phyloP scores from a whole-genome alignment of 768 basidiomycete genomes.

The Naematelia aurantialba region DNA sequence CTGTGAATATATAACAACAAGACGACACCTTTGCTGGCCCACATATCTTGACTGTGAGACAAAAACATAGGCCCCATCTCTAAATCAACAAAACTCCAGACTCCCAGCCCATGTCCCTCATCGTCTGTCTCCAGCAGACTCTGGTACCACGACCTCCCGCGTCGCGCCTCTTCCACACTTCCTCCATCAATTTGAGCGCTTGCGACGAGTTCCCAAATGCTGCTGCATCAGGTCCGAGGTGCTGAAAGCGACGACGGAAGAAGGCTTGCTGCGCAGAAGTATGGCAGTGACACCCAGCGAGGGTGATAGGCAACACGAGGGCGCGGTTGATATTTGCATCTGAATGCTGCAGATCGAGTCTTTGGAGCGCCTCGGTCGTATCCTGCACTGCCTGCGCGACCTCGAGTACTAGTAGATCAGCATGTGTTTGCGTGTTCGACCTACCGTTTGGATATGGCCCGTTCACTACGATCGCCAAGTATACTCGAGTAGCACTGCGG shows the following conservation, averaged over 20 bases:
- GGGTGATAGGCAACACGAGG: conserved; percentile 22
- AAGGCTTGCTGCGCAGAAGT: conserved; percentile 6
- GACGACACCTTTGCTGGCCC: no score
- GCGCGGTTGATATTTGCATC: conserved; percentile 15
- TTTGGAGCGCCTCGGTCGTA: conserved; percentile 11
- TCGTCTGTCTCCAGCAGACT: conserved; percentile 19
- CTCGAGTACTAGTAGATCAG: conserved; percentile 17
- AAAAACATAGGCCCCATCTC: no score
- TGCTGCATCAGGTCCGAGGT: conserved; percentile 17
- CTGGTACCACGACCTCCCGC: background rate
- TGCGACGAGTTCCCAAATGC: conserved; percentile 23
- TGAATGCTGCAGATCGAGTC: conserved; percentile 13
- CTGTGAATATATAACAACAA: no score
- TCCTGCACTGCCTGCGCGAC: conserved; percentile 16
- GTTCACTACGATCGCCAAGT: conserved; percentile 18
- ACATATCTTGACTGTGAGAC: no score
- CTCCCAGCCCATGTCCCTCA: conserved; percentile 20
- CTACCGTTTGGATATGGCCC: conserved; percentile 23
- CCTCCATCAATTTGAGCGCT: conserved; percentile 25
- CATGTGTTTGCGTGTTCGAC: conserved; percentile 2
- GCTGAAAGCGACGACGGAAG: conserved; percentile 12
- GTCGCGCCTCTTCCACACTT: conserved; percentile 20
- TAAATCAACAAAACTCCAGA: conserved; percentile 19
- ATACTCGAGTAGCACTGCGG: conserved; percentile 12
- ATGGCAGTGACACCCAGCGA: conserved; percentile 27